These are phyloP conservation scores for Asterella californica DNA, from an alignment of 225 moss, liverwort and hornwort genomes.

Conservation along the genomic window DNA sequence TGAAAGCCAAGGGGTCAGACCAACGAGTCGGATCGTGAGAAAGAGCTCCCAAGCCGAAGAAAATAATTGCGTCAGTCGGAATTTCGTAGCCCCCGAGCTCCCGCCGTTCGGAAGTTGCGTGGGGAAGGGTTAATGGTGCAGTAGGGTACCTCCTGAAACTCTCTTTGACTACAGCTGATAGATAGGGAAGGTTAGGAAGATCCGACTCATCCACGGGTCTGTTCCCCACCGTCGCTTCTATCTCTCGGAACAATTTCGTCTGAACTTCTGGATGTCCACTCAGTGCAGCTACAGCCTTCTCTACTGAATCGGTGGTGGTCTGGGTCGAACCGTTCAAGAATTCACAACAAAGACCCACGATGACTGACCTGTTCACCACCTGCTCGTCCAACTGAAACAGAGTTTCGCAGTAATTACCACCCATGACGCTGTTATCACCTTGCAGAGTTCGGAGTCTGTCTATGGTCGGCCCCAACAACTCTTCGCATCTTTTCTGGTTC, in stretches of 20 bases:
- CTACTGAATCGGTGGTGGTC: neutral
- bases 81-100: too few species aligned
- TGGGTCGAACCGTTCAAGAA: neutral
- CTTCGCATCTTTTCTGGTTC: too few species aligned
- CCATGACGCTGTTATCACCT: neutral
- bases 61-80: too few species aligned
- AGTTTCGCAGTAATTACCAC: neutral
- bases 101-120: too few species aligned
- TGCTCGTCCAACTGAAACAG: constrained; percentile 7
- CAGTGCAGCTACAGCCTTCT: neutral
- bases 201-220: constrained; percentile 12
- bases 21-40: too few species aligned
- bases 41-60: too few species aligned
- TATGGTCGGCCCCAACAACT: neutral
- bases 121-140: too few species aligned
- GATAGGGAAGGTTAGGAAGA: constrained; percentile 26
- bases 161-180: too few species aligned
- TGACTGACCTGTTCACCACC: neutral
- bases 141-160: too few species aligned
- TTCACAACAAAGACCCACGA: neutral
- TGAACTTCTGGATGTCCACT: constrained; percentile 5
- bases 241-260: constrained; percentile 1
- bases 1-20: too few species aligned
- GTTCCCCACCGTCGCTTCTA: neutral
- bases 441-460: neutral